Base-by-base conservation (phyloP, 495 filamentous ascomycete species). In the Saxophila tyrrhenica region DNA sequence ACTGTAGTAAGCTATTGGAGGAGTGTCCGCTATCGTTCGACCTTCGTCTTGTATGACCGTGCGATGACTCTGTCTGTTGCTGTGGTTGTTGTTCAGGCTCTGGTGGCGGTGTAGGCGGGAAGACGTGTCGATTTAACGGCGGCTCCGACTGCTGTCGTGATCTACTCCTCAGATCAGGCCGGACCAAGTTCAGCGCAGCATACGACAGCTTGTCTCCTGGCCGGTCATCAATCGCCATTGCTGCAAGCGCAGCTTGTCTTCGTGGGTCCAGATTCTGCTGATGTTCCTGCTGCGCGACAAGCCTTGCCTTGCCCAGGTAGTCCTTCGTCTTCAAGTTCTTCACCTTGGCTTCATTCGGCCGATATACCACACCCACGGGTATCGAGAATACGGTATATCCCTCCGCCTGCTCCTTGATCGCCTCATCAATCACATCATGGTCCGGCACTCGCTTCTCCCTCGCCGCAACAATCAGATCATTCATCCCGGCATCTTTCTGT, bases 381-480 rank as follows among this genome's bases (percentile, higher is more conserved):
- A 99, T 96, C 1, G 92, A 99, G 74, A 99, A 99, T 13, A 99
- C 92, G 1, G 94, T 99, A 64, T 97, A 99, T 46, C 90, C 91
- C 74, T 96, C 89, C 50, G 94, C 94, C 63, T 89, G 80, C 66
- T 97, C 94, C 55, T 72, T 73, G 58, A 99, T 95, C 0, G 92
- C 92, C 64, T 99, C 92, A 60, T 99, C 86, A 65, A 99, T 99
- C 54, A 99, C 92, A 68, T 89, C 87, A 69, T 99, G 92, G 57
- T 95, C 90, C 43, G 89, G 80, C 0, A 91, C 89, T 41, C 89
- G 83, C 72, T 95, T 96, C 72, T 99, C 92, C 69, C 94, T 89
- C n/a, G 85, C 85, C 3, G 92, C 92, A 69, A 83, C 95, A 47
- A 82, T 78, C 48, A 99, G 72, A 75, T 99, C 92, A 68, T 86